Percentiles rank a stretch among this genome's conserved stretches.
These are phyloP conservation scores for Mucor racemosus DNA, from an alignment of 371 early-diverging fungal genomes.

Conservation along the genomic window DNA sequence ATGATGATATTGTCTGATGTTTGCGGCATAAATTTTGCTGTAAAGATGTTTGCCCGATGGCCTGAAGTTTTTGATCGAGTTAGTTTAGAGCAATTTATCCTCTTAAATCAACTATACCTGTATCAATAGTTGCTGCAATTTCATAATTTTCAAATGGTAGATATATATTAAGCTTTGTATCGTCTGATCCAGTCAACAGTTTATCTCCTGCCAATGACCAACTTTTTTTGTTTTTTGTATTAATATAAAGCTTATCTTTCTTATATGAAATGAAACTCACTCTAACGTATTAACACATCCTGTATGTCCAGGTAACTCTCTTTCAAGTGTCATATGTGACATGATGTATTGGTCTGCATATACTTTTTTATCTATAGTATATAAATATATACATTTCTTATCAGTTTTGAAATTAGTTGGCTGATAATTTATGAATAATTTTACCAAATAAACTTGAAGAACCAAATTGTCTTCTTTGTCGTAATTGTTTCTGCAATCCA, in stretches of 20 bases:
- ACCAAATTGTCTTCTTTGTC: constrained; percentile 13
- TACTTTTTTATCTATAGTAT: constrained; percentile 31
- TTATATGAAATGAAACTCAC: constrained; percentile 32
- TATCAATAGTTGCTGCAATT: constrained; percentile 26
- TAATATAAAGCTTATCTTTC: background rate
- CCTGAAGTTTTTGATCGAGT: constrained; percentile 36
- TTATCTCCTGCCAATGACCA: constrained; percentile 66
- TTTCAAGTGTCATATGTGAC: constrained; percentile 35
- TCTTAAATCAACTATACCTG: constrained; percentile 4
- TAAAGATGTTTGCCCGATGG: constrained; percentile 79
- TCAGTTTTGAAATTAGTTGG: too few species aligned
- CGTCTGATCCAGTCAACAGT: constrained; percentile 72
- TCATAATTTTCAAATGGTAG: constrained; percentile 35
- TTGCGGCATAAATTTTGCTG: constrained; percentile 71
- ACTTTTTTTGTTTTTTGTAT: constrained; percentile 16
- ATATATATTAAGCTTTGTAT: constrained; percentile 65
- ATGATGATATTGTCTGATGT: constrained; percentile 66
- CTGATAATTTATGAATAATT: too few species aligned
- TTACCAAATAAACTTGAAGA: background rate
- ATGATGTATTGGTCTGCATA: constrained; percentile 38
- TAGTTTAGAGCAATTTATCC: too few species aligned
- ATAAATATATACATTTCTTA: too few species aligned
- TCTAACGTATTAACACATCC: constrained; percentile 83
- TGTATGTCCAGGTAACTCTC: constrained; percentile 62
- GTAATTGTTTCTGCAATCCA: constrained; percentile 2